Percentiles rank a stretch among this genome's conserved stretches.
phyloP scores from a whole-genome alignment of 208 protist genomes.

The Leishmania major region DNA sequence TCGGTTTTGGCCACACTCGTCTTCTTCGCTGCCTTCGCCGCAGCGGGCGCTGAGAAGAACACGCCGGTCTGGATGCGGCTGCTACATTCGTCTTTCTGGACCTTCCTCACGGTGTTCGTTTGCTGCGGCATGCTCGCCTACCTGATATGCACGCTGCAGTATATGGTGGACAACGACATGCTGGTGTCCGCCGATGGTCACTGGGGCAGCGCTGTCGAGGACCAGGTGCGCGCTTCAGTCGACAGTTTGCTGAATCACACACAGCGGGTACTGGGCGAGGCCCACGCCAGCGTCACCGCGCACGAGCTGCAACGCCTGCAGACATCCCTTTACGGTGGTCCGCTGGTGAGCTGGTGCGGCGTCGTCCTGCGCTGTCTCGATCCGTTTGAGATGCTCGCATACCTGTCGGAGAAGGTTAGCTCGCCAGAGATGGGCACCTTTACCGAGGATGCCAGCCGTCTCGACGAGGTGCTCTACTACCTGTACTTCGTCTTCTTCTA shows the following conservation, averaged over 20 bases:
- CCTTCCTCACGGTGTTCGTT: constrained; percentile 46
- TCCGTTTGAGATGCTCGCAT: constrained; percentile 68
- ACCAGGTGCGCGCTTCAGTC: constrained; percentile 39
- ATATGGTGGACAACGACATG: constrained; percentile 60
- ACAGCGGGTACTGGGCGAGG: constrained; percentile 32
- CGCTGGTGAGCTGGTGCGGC: constrained; percentile 29
- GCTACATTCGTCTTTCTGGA: constrained; percentile 57
- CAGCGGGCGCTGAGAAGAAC: constrained; percentile 43
- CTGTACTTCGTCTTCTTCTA: constrained; percentile 79
- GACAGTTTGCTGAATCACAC: constrained; percentile 45
- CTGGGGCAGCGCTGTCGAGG: constrained; percentile 73
- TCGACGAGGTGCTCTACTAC: constrained; percentile 66
- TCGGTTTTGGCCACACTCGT: constrained; percentile 48
- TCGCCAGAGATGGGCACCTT: constrained; percentile 55
- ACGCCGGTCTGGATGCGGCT: constrained; percentile 40
- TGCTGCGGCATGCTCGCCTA: constrained; percentile 54
- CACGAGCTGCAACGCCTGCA: constrained; percentile 22
- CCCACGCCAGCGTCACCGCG: constrained; percentile 6
- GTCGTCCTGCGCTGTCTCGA: constrained; percentile 56
- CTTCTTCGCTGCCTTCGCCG: constrained; percentile 57
- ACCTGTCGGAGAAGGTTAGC: constrained; percentile 56
- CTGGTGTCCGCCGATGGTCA: constrained; percentile 45
- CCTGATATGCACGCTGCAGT: constrained; percentile 56
- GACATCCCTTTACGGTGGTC: constrained; percentile 32
- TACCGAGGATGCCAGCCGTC: constrained; percentile 37